Evolutionary conservation across 257 asterid genomes (phyloP), one percentile per base, ranked within the genome.

Genomic region (Capsicum chinense): DNA sequence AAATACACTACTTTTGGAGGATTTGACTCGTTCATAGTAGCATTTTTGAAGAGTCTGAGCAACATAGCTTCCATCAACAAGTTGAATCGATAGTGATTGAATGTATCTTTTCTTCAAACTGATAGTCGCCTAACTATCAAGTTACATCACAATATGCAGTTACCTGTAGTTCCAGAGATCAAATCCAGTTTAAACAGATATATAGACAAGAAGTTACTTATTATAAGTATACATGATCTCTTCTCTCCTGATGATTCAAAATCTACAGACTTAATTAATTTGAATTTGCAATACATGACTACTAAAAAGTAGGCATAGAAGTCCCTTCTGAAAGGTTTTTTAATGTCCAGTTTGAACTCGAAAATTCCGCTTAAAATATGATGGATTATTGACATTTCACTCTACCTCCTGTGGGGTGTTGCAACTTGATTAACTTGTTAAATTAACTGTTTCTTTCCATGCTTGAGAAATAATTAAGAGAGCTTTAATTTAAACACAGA

Each of bases 401-500:
- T 71, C n/a, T 47, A n/a, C 5, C 11, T 39, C 59, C 19, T 5
- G 16, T 66, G 59, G n/a, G 42, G 59, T 19, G 17, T n/a, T 47
- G 59, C 80, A 10, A 48, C 39, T 10, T 3, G 58, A 73, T 73
- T 6, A 73, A 73, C 60, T 69, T 16, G 56, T 69, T 26, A 26
- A 26, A 64, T 64, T 64, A 64, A 6, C n/a, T 48, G 16, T 47
- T 73, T 73, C 80, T 73, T 19, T 19, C 37, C 59, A 48, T 48
- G 19, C 5, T 19, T 6, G 6, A 47, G 6, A 35, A 74, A 62
- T 62, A 67, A 76, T 84, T 76, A 48, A 60, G 68, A 17, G 35
- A 12, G 35, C 83, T 84, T 84, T 84, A 84, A 62, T 84, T 78
- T 63, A 63, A 84, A 84, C 19, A 13, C 47, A 4, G 56, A 14